Evolutionary conservation across 2,329 filamentous ascomycete species (phyloP).

Genomic region (Pyrenochaeta sp.): DNA sequence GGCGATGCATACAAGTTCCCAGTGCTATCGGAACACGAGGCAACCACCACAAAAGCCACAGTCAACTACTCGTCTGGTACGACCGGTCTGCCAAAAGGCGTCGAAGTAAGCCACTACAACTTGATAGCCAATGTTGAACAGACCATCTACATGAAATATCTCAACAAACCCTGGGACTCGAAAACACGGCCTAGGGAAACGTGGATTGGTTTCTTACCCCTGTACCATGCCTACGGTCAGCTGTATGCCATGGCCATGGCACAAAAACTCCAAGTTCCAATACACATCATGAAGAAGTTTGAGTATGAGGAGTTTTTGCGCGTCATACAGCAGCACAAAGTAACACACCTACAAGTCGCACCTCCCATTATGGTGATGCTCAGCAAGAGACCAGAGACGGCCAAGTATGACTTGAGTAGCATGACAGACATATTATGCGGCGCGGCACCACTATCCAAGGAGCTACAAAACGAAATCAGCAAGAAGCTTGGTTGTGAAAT

Average conservation of each 20-base stretch:
- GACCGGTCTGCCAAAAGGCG: slow-evolving; percentile 62
- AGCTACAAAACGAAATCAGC: slow-evolving; percentile 52
- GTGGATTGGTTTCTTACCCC: slow-evolving; percentile 57
- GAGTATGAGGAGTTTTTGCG: slow-evolving; percentile 51
- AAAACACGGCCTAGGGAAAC: slow-evolving; percentile 55
- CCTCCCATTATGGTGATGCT: slow-evolving; percentile 57
- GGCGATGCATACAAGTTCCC: slow-evolving; percentile 38
- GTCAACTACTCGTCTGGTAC: slow-evolving; percentile 64
- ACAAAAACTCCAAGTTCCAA: slow-evolving; percentile 56
- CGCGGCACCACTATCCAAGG: slow-evolving; percentile 53
- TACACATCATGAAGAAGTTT: slow-evolving; percentile 54
- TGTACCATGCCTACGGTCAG: slow-evolving; percentile 59
- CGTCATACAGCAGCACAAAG: slow-evolving; percentile 47
- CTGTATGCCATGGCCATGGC: slow-evolving; percentile 53
- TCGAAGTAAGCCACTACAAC: slow-evolving; percentile 60
- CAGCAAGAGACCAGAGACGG: slow-evolving; percentile 53
- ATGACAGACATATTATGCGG: slow-evolving; percentile 53
- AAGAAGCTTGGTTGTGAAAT: slow-evolving; percentile 47
- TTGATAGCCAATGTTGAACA: slow-evolving; percentile 62
- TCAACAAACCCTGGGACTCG: slow-evolving; percentile 51
- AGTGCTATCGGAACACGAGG: slow-evolving; percentile 33
- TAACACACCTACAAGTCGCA: slow-evolving; percentile 53
- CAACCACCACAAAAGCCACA: slow-evolving; percentile 48
- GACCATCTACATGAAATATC: slow-evolving; percentile 57
- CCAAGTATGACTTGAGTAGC: slow-evolving; percentile 51